Percentiles rank a stretch among this genome's conserved stretches.
Evolutionary conservation across 2,329 filamentous ascomycete species (phyloP).

Genomic region (Epichloe festucae): DNA sequence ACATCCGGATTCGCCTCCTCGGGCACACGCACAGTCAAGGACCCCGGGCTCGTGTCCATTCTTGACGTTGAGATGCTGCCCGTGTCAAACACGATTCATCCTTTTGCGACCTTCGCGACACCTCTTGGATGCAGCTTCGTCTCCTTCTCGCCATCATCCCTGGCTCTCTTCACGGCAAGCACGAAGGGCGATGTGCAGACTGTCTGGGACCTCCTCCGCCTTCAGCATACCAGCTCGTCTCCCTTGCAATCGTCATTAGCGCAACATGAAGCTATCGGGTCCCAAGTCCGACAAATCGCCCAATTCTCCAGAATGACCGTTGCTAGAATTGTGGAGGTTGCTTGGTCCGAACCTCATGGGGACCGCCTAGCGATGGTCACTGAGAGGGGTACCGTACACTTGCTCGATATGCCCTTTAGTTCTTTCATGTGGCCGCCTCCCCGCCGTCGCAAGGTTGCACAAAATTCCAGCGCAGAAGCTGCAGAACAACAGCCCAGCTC

Average conservation of each 20-base stretch:
- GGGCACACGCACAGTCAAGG: constrained; percentile 35
- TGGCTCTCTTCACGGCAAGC: constrained; percentile 66
- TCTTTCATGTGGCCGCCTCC: constrained; percentile 82
- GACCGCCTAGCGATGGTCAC: constrained; percentile 83
- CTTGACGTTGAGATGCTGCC: constrained; percentile 53
- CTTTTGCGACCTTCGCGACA: constrained; percentile 57
- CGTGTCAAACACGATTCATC: constrained; percentile 40
- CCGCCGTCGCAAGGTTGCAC: constrained; percentile 33
- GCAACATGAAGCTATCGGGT: constrained; percentile 33
- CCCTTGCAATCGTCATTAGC: constrained; percentile 37
- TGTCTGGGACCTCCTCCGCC: constrained; percentile 65
- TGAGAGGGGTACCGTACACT: constrained; percentile 86
- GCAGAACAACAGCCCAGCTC: constrained; percentile 38
- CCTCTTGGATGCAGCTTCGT: constrained; percentile 68
- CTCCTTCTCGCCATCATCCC: constrained; percentile 61
- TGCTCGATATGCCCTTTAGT: constrained; percentile 72
- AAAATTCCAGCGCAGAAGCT: constrained; percentile 31
- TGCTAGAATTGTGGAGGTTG: constrained; percentile 78
- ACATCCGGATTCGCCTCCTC: constrained; percentile 39
- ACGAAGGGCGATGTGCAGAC: constrained; percentile 74
- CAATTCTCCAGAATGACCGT: constrained; percentile 86
- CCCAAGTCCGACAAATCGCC: constrained; percentile 68
- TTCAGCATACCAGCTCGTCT: constrained; percentile 50
- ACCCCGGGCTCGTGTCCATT: constrained; percentile 63
- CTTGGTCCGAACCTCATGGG: constrained; percentile 71